phyloP scores from a whole-genome alignment of 345 rosid genomes.

The Garcia nutans region DNA sequence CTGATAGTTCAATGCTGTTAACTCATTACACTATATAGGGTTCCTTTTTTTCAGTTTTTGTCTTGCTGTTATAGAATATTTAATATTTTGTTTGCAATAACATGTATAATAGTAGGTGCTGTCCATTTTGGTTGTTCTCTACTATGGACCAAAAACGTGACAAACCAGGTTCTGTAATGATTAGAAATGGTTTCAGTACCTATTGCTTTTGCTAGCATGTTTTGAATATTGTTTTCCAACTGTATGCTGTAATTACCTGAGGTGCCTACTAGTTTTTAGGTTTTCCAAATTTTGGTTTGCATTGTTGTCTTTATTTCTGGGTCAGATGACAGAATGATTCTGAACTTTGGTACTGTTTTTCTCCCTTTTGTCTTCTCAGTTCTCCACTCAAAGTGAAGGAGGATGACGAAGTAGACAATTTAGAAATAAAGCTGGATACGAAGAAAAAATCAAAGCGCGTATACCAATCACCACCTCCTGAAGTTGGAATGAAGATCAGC shows the following conservation, averaged over 20 bases:
- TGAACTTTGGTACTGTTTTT: neutral
- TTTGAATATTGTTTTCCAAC: neutral
- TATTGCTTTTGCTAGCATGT: neutral
- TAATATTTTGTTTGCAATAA: neutral
- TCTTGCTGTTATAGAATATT: neutral
- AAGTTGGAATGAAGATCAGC: constrained; percentile 83
- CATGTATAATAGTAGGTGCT: neutral
- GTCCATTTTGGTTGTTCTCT: no score
- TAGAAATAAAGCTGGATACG: constrained; percentile 57
- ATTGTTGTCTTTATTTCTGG: neutral
- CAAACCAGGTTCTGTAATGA: neutral
- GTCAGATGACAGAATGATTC: neutral
- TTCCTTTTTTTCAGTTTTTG: neutral
- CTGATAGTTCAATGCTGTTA: neutral
- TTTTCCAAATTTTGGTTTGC: neutral
- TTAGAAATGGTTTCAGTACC: neutral
- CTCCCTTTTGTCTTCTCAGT: constrained; percentile 27
- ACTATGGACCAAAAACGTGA: neutral
- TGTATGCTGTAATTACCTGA: neutral
- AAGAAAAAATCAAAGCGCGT: constrained; percentile 67
- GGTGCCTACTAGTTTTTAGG: neutral
- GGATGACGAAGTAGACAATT: constrained; percentile 77
- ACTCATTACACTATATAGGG: neutral
- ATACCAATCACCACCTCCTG: constrained; percentile 70
- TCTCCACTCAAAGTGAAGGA: constrained; percentile 76